Evolutionary conservation across 192 early-diverging fungal genomes (phyloP), one percentile per base, ranked within the genome.

Genomic region (Coemansia sp.): DNA sequence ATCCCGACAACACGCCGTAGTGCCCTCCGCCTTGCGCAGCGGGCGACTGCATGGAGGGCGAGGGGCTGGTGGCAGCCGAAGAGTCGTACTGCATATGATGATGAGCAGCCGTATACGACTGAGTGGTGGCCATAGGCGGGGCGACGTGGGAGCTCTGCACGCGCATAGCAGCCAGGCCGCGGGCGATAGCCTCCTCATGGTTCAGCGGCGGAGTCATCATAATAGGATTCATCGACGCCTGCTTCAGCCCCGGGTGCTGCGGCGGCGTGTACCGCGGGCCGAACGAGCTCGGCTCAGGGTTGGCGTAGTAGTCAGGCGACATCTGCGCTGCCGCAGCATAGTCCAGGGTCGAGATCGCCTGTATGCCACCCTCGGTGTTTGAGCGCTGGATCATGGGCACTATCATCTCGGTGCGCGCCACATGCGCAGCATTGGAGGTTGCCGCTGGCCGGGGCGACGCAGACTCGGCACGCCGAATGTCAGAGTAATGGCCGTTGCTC

Each of bases 181-280:
- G 80, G 12, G 74, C 58, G 1, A 66, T 67, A 4, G 67, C 66
- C 21, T 82, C 80, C 45, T 82, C 80, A 23, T 82, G 75, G 67
- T 66, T 74, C 37, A 82, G 59, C 27, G 80, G 75, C 51, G 72
- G 75, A 17, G 80, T 72, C 72, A 77, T 77, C 74, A 82, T 82
- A 6, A 66, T 46, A 6, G 74, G 55, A 15, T 62, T 62, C 31
- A 45, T 36, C 14, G 62, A 62, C 62, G 78, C 63, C 64, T 81
- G 78, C 55, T 61, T 64, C 36, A 66, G 46, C 5, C 53, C 72
- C 19, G 77, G 77, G 21, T 78, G 77, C 55, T 77, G 75, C 39
- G 62, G 66, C 62, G 65, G 48, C 39, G 57, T 55, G 25, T 60
- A 39, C 45, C 45, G 68, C 15, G 42, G 3, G n/a, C 21, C 21